Evolutionary conservation across 1,284 basidiomycete genomes (phyloP).

Genomic region (Leccinum pachyderme): DNA sequence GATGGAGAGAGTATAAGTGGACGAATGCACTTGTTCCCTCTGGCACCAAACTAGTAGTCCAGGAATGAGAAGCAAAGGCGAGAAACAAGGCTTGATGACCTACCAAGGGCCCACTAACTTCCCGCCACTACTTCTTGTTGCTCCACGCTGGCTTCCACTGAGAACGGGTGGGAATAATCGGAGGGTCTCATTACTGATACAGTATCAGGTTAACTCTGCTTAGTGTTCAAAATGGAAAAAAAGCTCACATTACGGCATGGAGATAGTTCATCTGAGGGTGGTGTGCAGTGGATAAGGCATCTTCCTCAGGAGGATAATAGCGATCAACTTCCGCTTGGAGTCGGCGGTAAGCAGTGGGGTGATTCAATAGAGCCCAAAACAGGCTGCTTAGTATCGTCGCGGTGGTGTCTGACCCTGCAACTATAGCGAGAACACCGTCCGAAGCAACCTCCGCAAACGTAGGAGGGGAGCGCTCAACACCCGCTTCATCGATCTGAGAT

Average conservation of each 20-base stretch:
- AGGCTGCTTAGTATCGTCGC: conserved; percentile 43
- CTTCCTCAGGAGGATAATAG: conserved; percentile 40
- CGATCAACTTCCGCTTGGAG: conserved; percentile 52
- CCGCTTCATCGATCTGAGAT: conserved; percentile 47
- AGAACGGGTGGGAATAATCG: conserved; percentile 54
- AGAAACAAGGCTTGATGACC: conserved; percentile 12
- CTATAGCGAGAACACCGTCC: conserved; percentile 48
- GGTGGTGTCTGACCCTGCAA: conserved; percentile 60
- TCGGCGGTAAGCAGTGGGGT: conserved; percentile 44
- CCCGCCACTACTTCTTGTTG: conserved; percentile 38
- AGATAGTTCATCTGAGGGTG: conserved; percentile 44
- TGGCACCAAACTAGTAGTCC: conserved; percentile 42
- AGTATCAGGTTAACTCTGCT: conserved; percentile 10
- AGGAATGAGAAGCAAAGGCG: conserved; percentile 20
- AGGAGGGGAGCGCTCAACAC: conserved; percentile 40
- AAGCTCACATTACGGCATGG: conserved; percentile 51
- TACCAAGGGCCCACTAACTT: conserved; percentile 36
- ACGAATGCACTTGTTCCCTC: conserved; percentile 48
- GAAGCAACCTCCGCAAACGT: conserved; percentile 39
- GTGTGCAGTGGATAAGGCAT: conserved; percentile 34
- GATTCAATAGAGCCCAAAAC: conserved; percentile 45
- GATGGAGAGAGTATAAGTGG: conserved; percentile 47
- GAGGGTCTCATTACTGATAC: conserved; percentile 54
- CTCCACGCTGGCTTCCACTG: conserved; percentile 50
- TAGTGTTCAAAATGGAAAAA: conserved; percentile 2